These are phyloP conservation scores for Saraca asoca DNA, from an alignment of 331 rosid species.

Conservation along the genomic window DNA sequence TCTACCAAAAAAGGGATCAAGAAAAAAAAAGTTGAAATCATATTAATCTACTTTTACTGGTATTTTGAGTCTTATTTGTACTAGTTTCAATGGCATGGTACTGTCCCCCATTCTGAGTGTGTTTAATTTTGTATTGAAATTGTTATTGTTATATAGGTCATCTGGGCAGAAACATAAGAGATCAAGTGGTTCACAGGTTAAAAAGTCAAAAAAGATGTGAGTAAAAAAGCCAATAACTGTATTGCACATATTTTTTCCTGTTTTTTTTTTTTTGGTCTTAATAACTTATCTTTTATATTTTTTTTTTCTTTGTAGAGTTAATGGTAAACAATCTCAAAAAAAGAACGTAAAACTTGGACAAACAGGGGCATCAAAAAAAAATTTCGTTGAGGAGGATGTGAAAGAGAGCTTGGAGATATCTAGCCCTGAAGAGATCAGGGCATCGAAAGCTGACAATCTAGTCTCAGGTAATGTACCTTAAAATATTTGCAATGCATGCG, in stretches of 20 bases:
- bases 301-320: conserved; percentile 48
- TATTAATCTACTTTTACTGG: conserved; percentile 20
- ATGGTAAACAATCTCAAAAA: conserved; percentile 60
- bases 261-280: conserved; percentile 1
- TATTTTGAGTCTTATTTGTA: conserved; percentile 20
- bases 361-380: conserved; percentile 47
- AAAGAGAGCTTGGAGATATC: conserved; percentile 65
- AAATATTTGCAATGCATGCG: conserved; percentile 1
- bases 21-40: background rate
- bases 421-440: conserved; percentile 45
- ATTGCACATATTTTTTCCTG: conserved; percentile 26
- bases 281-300: conserved; percentile 19
- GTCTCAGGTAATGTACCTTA: conserved; percentile 58
- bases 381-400: conserved; percentile 51
- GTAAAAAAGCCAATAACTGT: conserved; percentile 37
- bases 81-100: conserved; percentile 25
- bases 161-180: conserved; percentile 48
- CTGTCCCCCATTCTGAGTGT: conserved; percentile 16
- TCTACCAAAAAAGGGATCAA: background rate
- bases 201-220: conserved; percentile 58
- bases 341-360: conserved; percentile 41
- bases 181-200: conserved; percentile 41
- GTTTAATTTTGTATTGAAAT: conserved; percentile 18
- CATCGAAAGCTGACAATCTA: conserved; percentile 49
- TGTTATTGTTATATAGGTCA: conserved; percentile 47